Base-by-base conservation (phyloP, 2,329 filamentous ascomycete species). In the Colletotrichum sp. region DNA sequence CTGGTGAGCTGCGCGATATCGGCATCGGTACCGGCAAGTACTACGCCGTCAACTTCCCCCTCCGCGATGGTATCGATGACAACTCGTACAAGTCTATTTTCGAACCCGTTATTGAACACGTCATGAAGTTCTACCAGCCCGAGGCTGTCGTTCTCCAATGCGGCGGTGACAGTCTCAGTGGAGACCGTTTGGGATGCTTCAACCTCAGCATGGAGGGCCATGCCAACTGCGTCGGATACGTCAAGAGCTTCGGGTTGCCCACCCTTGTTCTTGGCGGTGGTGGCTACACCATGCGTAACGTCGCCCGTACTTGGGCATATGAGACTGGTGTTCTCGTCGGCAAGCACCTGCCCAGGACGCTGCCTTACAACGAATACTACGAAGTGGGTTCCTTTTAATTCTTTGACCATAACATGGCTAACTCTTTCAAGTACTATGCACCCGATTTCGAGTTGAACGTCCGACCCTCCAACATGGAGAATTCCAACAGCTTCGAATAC, bases 331-430 rank as follows among this genome's bases (percentile, higher is more conserved):
- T 96, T 75, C 90, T 99, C 11, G 95, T 98, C 25, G 95, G 95
- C 32, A 92, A 96, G 76, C 90, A 95, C 34, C 95, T 99, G 90
- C 90, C 92, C 13, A 90, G 94, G 7, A 93, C 95, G n/a, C 89
- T 99, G 55, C 96, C 96, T 1, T 99, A 96, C 85, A 99, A 98
- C 78, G 96, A 99, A 87, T 99, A 99, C 85, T 99, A 99, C 83
- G 92, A 93, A 83, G 92, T 93, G 84, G 82, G 85, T 81, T n/a
- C n/a, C n/a, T n/a, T n/a, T n/a, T n/a, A n/a, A n/a, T n/a, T n/a
- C n/a, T n/a, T n/a, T n/a, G n/a, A n/a, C n/a, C n/a, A n/a, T n/a
- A n/a, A 27, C 12, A 15, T 59, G 16, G 30, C 78, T 79, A 64
- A 79, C 80, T 89, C 90, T 79, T 86, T 25, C 5, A 87, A 97